Conservation (phyloP, 495 filamentous ascomycete genomes). For the Pseudevernia furfuracea region DNA sequence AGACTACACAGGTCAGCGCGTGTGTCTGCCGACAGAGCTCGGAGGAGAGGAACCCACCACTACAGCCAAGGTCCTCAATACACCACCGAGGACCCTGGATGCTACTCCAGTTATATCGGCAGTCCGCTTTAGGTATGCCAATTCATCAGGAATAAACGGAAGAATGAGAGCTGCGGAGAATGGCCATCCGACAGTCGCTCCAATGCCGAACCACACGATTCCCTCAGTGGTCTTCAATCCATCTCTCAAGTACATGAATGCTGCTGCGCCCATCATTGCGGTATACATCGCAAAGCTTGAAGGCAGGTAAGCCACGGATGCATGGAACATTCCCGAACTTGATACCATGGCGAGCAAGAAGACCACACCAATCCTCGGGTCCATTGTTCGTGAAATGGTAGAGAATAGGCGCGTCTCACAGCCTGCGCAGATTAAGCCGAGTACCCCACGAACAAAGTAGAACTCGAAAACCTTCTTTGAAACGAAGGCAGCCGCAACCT, state of each 20-base stretch:
- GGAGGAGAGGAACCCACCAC: slow-evolving; percentile 48
- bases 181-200: slow-evolving; percentile 87
- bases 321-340: slow-evolving; percentile 89
- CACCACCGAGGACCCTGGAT: slow-evolving; percentile 57
- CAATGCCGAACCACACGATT: slow-evolving; percentile 89
- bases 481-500: slow-evolving; percentile 54
- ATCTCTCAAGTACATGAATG: slow-evolving; percentile 79
- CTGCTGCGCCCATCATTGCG: slow-evolving; percentile 73
- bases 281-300: slow-evolving; percentile 97
- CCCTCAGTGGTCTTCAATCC: slow-evolving; percentile 70
- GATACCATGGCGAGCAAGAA: slow-evolving; percentile 68
- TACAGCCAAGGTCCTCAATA: slow-evolving; percentile 54
- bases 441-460: slow-evolving; percentile 68
- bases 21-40: not conserved
- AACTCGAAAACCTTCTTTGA: slow-evolving; percentile 62
- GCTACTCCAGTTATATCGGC: slow-evolving; percentile 49
- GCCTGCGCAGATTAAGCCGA: slow-evolving; percentile 69
- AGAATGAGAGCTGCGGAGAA: slow-evolving; percentile 76
- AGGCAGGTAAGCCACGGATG: slow-evolving; percentile 78
- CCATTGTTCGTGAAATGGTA: slow-evolving; percentile 62
- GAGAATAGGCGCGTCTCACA: slow-evolving; percentile 76
- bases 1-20: slow-evolving; percentile 32
- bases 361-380: slow-evolving; percentile 71
- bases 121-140: slow-evolving; percentile 52
- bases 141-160: slow-evolving; percentile 77